These are phyloP conservation scores for Durusdinium trenchii DNA, from an alignment of 73 alveolate species.

Conservation along the genomic window DNA sequence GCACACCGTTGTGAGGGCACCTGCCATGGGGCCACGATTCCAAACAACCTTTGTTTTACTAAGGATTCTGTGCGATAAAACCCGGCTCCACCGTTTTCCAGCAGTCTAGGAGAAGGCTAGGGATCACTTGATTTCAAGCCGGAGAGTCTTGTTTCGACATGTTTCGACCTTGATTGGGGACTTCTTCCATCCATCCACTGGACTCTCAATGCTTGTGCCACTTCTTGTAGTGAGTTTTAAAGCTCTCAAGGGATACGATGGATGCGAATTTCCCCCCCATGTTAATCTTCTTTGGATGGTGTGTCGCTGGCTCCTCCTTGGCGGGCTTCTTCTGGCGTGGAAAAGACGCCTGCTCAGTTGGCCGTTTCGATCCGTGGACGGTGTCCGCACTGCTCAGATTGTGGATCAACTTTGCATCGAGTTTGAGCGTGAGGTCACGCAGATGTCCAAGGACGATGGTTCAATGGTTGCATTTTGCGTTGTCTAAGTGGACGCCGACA, in stretches of 20 bases:
- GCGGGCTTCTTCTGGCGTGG: background rate
- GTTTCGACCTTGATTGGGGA: too few relatives aligned
- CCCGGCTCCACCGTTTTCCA: too few relatives aligned
- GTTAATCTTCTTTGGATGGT: background rate
- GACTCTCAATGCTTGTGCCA: background rate
- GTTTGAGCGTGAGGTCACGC: slow-evolving; percentile 88
- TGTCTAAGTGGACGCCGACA: background rate
- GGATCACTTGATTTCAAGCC: too few relatives aligned
- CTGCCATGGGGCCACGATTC: too few relatives aligned
- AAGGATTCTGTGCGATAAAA: too few relatives aligned
- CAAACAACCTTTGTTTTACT: too few relatives aligned
- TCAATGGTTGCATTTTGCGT: background rate
- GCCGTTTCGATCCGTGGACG: background rate
- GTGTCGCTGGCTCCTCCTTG: background rate
- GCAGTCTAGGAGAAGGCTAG: too few relatives aligned
- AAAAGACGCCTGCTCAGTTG: background rate
- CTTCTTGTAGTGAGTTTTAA: too few relatives aligned
- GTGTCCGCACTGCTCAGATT: background rate
- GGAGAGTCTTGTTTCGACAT: too few relatives aligned
- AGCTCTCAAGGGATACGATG: background rate
- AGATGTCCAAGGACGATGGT: slow-evolving; percentile 37
- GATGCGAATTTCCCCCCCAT: too few relatives aligned
- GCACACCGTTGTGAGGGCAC: too few relatives aligned
- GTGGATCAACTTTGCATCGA: slow-evolving; percentile 88
- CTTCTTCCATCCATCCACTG: too few relatives aligned